Percentiles rank a stretch among this genome's conserved stretches.
phyloP scores from a whole-genome alignment of 1,284 basidiomycete species.

The Kalmanozyma brasiliensis region DNA sequence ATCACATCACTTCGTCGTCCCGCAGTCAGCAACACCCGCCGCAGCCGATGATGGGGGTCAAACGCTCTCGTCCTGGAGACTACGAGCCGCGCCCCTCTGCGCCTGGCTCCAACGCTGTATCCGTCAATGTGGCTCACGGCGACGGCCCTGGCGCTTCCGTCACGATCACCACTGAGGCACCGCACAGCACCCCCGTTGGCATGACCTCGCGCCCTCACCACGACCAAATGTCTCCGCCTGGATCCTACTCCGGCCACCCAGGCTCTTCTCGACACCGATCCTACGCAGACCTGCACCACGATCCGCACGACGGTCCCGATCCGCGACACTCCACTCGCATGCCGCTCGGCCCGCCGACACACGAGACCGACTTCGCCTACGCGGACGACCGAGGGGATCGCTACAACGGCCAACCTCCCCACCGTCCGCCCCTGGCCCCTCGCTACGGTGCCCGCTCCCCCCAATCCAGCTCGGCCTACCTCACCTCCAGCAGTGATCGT shows the following conservation, averaged over 20 bases:
- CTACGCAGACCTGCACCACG: conserved; percentile 21
- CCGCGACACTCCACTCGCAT: conserved; percentile 16
- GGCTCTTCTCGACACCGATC: conserved; percentile 20
- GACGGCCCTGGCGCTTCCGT: conserved; percentile 31
- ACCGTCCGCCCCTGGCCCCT: conserved; percentile 23
- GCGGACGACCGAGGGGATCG: conserved; percentile 22
- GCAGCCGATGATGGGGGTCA: not conserved
- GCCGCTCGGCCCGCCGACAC: conserved; percentile 4
- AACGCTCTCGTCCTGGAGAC: conserved; percentile 24
- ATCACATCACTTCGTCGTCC: not conserved
- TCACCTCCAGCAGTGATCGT: conserved; percentile 32
- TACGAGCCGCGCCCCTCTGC: conserved; percentile 21
- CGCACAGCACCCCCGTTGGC: conserved; percentile 9
- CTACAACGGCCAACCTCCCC: conserved; percentile 9
- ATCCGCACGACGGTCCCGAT: conserved; percentile 25
- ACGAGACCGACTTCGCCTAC: conserved; percentile 26
- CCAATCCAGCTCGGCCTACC: conserved; percentile 18
- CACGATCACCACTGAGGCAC: conserved; percentile 21
- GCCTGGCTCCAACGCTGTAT: conserved; percentile 4
- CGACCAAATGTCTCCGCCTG: conserved; percentile 21
- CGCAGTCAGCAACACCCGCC: conserved; percentile 5
- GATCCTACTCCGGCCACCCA: conserved; percentile 11
- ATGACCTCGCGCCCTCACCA: conserved; percentile 18
- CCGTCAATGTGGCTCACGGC: conserved; percentile 34
- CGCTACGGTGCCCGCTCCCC: conserved; percentile 18